Evolutionary conservation across 2,329 filamentous ascomycete genomes (phyloP).

Genomic region (Dothistroma septosporum): DNA sequence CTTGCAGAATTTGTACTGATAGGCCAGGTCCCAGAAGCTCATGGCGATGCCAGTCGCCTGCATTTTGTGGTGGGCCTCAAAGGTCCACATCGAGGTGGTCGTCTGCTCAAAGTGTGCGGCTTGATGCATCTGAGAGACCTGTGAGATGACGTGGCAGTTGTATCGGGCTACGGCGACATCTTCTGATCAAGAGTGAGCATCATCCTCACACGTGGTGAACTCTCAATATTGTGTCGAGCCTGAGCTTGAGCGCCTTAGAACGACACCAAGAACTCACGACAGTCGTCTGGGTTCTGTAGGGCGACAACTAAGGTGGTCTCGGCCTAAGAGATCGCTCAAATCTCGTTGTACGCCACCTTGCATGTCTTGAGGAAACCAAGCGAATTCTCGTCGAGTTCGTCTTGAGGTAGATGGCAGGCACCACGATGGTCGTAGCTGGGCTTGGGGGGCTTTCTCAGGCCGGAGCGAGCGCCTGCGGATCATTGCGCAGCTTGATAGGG

Average conservation of each 20-base stretch:
- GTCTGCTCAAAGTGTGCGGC: too few species aligned
- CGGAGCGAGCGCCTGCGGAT: not conserved
- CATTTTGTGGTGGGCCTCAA: too few species aligned
- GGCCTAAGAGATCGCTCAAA: not conserved
- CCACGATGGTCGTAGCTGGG: not conserved
- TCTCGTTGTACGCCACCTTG: not conserved
- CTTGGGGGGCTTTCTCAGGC: not conserved
- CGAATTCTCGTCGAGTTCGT: not conserved
- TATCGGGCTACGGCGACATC: too few species aligned
- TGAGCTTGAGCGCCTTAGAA: not conserved
- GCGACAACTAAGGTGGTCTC: not conserved
- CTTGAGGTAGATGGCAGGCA: not conserved
- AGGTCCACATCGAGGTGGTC: too few species aligned
- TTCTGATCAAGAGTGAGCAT: not conserved
- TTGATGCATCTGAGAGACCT: too few species aligned
- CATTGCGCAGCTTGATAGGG: not conserved
- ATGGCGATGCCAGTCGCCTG: too few species aligned
- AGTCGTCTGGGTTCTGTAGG: not conserved
- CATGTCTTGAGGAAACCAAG: not conserved
- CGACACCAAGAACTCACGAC: not conserved
- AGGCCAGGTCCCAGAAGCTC: too few species aligned
- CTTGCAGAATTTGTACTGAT: too few species aligned
- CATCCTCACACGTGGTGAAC: not conserved
- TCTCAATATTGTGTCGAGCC: not conserved
- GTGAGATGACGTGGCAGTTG: too few species aligned